phyloP scores from a whole-genome alignment of 2,329 filamentous ascomycete genomes.

The Ciborinia camelliae region DNA sequence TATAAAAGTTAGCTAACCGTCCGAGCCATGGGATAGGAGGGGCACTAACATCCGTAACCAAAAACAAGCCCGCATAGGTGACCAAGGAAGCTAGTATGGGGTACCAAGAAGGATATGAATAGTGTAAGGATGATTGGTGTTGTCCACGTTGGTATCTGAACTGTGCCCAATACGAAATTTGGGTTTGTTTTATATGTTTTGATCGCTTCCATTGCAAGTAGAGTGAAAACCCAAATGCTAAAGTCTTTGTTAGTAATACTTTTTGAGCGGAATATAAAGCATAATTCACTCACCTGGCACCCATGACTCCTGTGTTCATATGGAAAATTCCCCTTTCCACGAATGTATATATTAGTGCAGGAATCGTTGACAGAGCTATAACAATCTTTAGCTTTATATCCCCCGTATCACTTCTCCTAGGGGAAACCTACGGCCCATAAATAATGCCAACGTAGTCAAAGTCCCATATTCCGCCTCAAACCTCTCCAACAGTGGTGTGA shows the following conservation, averaged over 20 bases:
- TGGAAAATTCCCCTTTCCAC: conserved; percentile 71
- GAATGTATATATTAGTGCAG: conserved; percentile 75
- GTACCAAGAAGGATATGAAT: conserved; percentile 72
- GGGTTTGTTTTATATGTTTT: conserved; percentile 82
- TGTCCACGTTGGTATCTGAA: conserved; percentile 85
- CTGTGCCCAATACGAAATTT: conserved; percentile 60
- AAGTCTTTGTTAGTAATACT: conserved; percentile 27
- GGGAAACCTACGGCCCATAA: conserved; percentile 75
- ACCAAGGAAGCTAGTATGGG: conserved; percentile 78
- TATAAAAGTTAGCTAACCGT: conserved; percentile 40
- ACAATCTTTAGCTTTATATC: conserved; percentile 3
- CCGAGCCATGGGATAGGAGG: not conserved
- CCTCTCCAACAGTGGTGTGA: conserved; percentile 85
- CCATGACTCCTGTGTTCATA: conserved; percentile 71
- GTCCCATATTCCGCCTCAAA: conserved; percentile 94
- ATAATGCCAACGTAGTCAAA: conserved; percentile 78
- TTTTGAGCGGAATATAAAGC: not conserved
- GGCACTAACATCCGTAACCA: conserved; percentile 75
- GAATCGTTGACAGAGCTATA: conserved; percentile 73
- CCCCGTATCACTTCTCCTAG: not conserved
- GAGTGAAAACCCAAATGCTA: conserved; percentile 89
- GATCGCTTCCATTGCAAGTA: conserved; percentile 81
- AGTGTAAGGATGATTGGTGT: conserved; percentile 77
- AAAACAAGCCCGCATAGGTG: conserved; percentile 80
- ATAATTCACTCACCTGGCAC: conserved; percentile 63